Base-by-base conservation (phyloP, 805 yeast species). In the Starmerella stellata region DNA sequence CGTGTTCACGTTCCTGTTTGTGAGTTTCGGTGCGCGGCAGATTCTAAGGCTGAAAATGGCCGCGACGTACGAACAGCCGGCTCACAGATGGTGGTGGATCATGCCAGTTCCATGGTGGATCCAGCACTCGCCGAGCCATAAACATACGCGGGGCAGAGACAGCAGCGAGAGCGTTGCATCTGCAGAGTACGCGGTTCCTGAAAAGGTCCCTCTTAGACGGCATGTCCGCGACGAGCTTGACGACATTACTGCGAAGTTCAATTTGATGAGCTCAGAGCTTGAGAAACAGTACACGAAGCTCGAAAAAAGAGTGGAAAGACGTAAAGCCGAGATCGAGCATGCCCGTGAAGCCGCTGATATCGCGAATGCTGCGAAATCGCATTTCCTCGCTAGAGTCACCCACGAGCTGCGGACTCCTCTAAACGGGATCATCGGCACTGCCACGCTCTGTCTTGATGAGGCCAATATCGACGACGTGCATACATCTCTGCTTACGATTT, bases 301-400 rank as follows among this genome's bases (percentile, higher is more conserved):
- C 35, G 98, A 87, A 58, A 93, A 81, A 47, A 68, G 95, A 41
- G 96, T 87, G 14, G 67, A 72, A 37, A 75, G 75, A 24, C 69
- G 96, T 53, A 87, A 96, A 0, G 75, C 72, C 49, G 94, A 87
- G 56, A 64, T 87, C 37, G 95, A 87, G 57, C 52, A 75, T 1
- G 90, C 94, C 8, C 79, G 81, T 15, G 47, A 47, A n/a, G 50
- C 47, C 53, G 95, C 95, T 0, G 95, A 87, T 59, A 73, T 78
- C 21, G 98, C 98, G 1, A 87, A 87, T 56, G 95, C 90, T 49
- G 94, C 96, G 2, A 90, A 90, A 53, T 85, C 96, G 5, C 83
- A 81, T 5, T 82, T 82, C 54, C 76, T 82, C 51, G 94, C 95
- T 2, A 80, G 85, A 48, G 83, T 82, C 15, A 80, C 94, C 0